Evolutionary conservation across 208 protist species (phyloP).

Genomic region (Porcisia hertigi): DNA sequence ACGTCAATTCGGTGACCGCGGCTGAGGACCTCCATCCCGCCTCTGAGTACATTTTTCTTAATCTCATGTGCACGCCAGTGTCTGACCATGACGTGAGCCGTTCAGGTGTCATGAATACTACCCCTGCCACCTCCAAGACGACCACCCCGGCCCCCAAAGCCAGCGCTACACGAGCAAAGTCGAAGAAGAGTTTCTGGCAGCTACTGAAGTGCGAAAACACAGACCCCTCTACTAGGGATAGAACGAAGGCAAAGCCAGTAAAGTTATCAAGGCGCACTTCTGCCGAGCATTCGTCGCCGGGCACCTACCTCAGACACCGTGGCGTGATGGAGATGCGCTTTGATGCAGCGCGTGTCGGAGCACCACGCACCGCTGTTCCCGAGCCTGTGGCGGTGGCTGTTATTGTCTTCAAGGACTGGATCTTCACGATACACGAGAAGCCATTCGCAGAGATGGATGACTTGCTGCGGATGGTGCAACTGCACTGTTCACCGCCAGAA

Average conservation of each 20-base stretch:
- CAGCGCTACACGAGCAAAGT: not conserved
- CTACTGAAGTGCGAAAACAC: not conserved
- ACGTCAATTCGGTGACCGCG: slow-evolving; percentile 22
- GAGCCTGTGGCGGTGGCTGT: slow-evolving; percentile 63
- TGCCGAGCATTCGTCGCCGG: not conserved
- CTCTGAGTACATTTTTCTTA: slow-evolving; percentile 74
- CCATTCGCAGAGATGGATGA: slow-evolving; percentile 88
- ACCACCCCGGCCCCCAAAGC: too few species aligned
- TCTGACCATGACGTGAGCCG: slow-evolving; percentile 1
- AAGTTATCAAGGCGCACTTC: slow-evolving; percentile 1
- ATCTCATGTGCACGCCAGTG: slow-evolving; percentile 72
- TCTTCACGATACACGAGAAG: slow-evolving; percentile 86
- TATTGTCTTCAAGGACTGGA: slow-evolving; percentile 81
- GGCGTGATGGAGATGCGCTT: slow-evolving; percentile 85
- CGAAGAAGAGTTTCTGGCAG: not conserved
- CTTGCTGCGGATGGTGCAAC: slow-evolving; percentile 74
- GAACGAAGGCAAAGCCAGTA: not conserved
- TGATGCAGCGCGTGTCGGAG: slow-evolving; percentile 60
- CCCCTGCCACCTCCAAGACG: not conserved
- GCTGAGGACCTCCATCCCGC: slow-evolving; percentile 31
- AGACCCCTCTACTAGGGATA: not conserved
- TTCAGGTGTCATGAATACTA: not conserved
- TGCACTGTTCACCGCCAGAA: slow-evolving; percentile 60
- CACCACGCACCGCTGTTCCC: slow-evolving; percentile 46
- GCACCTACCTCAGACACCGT: slow-evolving; percentile 6